Conservation (phyloP, 176 grass and related monocot species). For the Urochloa ruziziensis region DNA sequence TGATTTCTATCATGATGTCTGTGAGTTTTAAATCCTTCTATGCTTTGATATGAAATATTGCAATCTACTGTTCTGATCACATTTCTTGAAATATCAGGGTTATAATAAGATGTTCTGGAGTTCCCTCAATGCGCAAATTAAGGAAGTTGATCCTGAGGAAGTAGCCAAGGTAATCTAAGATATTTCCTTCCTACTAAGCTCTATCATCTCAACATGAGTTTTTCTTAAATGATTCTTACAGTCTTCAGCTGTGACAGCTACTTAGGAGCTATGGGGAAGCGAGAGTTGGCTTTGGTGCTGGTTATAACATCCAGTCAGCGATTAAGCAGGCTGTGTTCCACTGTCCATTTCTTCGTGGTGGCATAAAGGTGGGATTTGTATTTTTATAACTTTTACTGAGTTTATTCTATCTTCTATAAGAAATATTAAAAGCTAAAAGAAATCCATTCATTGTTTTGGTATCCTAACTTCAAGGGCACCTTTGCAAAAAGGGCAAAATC, state of each 20-base stretch:
- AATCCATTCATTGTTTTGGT: not conserved
- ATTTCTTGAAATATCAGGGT: conserved; percentile 48
- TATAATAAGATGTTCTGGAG: conserved; percentile 58
- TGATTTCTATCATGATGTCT: conserved; percentile 86
- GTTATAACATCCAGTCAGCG: conserved; percentile 86
- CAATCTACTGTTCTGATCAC: conserved; percentile 9
- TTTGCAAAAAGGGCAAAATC: not conserved
- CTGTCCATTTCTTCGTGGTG: conserved; percentile 69
- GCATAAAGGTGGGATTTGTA: conserved; percentile 60
- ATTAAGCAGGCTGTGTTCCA: conserved; percentile 84
- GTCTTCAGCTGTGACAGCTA: conserved; percentile 55
- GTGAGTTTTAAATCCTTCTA: conserved; percentile 46
- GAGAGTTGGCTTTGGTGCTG: conserved; percentile 92
- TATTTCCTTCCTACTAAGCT: conserved; percentile 14
- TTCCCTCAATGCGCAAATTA: conserved; percentile 62
- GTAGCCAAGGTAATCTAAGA: conserved; percentile 56
- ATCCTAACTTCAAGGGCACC: not conserved
- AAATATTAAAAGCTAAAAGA: conserved; percentile 1
- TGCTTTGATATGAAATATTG: conserved; percentile 19
- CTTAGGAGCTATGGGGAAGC: conserved; percentile 76
- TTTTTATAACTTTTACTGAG: not conserved
- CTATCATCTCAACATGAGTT: conserved; percentile 23
- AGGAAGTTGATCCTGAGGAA: conserved; percentile 62
- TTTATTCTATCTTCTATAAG: not conserved
- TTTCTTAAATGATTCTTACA: conserved; percentile 35